Evolutionary conservation across 805 yeast genomes (phyloP).

Genomic region (Kregervanrija fluxuum): DNA sequence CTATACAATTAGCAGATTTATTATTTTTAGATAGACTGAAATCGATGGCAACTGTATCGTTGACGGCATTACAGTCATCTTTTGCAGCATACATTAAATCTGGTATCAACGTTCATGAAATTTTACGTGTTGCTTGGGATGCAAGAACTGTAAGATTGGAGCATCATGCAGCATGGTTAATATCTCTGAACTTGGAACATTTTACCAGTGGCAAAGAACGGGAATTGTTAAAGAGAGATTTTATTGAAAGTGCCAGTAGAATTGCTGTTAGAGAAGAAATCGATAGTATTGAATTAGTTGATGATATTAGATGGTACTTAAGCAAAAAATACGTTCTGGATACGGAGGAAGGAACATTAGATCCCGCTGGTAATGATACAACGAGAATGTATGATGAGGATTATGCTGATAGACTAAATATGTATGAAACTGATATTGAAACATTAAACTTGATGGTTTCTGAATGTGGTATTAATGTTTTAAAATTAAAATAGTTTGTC

Average conservation of each 20-base stretch:
- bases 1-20: slow-evolving; percentile 52
- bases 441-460: slow-evolving; percentile 34
- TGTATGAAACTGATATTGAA: slow-evolving; percentile 30
- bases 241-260: slow-evolving; percentile 33
- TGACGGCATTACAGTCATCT: slow-evolving; percentile 11
- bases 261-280: slow-evolving; percentile 60
- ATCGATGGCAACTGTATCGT: slow-evolving; percentile 49
- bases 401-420: slow-evolving; percentile 15
- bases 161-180: slow-evolving; percentile 41
- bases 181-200: no score
- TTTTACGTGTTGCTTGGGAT: slow-evolving; percentile 61
- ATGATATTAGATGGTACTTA: slow-evolving; percentile 66
- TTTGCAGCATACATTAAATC: slow-evolving; percentile 13
- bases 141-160: slow-evolving; percentile 60
- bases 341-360: slow-evolving; percentile 15
- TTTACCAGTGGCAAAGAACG: no score
- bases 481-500: neutral
- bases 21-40: slow-evolving; percentile 56
- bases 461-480: slow-evolving; percentile 25
- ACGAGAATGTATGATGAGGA: slow-evolving; percentile 6
- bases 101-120: slow-evolving; percentile 19
- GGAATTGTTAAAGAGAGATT: slow-evolving; percentile 19
- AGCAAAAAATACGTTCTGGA: slow-evolving; percentile 30
- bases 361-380: slow-evolving; percentile 8
- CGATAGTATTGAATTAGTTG: slow-evolving; percentile 74